Percentiles rank a stretch among this genome's conserved stretches.
phyloP scores from a whole-genome alignment of 768 basidiomycete species.

The Phylloporus sp. region DNA sequence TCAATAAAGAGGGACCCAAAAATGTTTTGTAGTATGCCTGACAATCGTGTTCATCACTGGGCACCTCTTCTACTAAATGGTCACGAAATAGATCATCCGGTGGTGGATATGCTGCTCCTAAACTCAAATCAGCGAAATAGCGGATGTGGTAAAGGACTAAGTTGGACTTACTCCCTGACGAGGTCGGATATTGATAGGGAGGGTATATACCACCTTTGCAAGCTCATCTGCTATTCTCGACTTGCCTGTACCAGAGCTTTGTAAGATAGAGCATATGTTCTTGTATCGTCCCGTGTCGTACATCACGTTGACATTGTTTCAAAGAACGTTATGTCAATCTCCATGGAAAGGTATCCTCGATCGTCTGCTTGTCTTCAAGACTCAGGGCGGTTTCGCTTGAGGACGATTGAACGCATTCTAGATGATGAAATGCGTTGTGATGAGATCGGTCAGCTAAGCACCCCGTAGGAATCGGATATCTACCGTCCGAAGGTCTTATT shows the following conservation, averaged over 20 bases:
- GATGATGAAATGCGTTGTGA: neutral
- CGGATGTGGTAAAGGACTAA: neutral
- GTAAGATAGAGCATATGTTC: neutral
- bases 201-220: slow-evolving; percentile 6
- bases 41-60: neutral
- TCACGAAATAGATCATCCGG: neutral
- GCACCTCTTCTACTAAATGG: neutral
- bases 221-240: slow-evolving; percentile 5
- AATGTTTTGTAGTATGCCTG: neutral
- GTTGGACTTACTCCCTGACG: neutral
- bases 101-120: neutral
- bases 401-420: neutral
- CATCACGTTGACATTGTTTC: neutral
- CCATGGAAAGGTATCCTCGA: neutral
- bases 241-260: slow-evolving; percentile 4
- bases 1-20: neutral
- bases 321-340: neutral
- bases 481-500: neutral
- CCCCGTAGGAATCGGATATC: neutral
- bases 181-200: slow-evolving; percentile 2
- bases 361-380: too few relatives aligned
- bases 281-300: neutral
- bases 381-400: neutral
- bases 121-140: neutral
- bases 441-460: too few relatives aligned